phyloP scores from a whole-genome alignment of 441 rosid genomes.

The Erysimum cheiri region DNA sequence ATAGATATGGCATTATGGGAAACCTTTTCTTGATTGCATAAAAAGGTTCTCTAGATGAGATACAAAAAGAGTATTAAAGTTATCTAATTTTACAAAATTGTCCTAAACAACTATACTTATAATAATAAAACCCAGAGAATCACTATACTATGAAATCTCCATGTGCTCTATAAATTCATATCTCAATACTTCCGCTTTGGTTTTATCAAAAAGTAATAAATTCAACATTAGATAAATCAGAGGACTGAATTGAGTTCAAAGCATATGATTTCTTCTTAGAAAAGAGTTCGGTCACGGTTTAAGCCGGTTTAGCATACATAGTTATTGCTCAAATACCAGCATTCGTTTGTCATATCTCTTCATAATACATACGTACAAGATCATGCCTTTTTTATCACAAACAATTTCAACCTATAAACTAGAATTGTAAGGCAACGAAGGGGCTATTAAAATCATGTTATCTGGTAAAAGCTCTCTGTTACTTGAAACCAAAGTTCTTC shows the following conservation, averaged over 20 bases:
- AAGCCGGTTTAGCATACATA: neutral
- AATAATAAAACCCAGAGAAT: neutral
- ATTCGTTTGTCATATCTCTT: neutral
- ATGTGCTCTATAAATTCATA: neutral
- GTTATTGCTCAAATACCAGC: neutral
- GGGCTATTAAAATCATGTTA: neutral
- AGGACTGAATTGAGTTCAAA: neutral
- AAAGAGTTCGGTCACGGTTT: neutral
- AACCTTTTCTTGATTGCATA: slow-evolving; percentile 11
- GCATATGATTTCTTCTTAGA: neutral
- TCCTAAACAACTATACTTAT: neutral
- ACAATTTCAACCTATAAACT: slow-evolving; percentile 18
- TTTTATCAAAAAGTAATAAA: neutral
- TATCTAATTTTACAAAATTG: neutral
- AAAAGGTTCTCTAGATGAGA: neutral
- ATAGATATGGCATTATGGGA: neutral
- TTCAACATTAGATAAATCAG: neutral
- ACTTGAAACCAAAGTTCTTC: slow-evolving; percentile 16
- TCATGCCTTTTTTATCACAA: slow-evolving; percentile 1
- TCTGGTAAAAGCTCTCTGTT: slow-evolving; percentile 1
- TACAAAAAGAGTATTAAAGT: neutral
- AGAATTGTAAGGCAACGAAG: slow-evolving; percentile 1
- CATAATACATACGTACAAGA: slow-evolving; percentile 32
- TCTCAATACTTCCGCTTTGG: neutral
- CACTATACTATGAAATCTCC: neutral